Conservation (phyloP, 148 eudicot species). For the Camellia lanceoleosa region DNA sequence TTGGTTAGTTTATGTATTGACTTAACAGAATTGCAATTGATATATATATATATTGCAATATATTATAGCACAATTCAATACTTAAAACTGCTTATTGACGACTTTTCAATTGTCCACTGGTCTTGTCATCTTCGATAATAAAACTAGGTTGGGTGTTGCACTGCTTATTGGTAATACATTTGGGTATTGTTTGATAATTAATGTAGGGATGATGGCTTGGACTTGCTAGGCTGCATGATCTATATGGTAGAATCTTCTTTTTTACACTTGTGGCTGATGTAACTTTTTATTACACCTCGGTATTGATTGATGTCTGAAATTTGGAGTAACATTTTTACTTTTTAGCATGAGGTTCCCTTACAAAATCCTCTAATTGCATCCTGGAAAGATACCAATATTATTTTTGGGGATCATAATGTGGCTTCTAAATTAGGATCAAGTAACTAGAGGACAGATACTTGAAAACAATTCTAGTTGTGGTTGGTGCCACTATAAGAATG, state of each 20-base stretch:
- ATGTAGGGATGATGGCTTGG: background rate
- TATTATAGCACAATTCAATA: background rate
- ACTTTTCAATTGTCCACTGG: background rate
- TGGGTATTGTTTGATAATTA: background rate
- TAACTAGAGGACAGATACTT: background rate
- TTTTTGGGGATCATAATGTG: background rate
- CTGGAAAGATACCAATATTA: background rate
- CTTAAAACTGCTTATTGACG: background rate
- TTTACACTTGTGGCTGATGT: background rate
- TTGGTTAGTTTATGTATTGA: background rate
- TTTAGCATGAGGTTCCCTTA: background rate
- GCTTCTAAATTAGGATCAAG: background rate
- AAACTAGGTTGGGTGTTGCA: background rate
- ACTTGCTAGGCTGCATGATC: no score
- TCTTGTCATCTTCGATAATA: no score
- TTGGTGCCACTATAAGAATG: no score
- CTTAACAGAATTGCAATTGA: background rate
- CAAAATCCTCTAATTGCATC: background rate
- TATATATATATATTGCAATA: background rate
- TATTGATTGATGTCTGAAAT: background rate
- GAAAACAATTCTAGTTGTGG: no score
- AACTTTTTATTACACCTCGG: background rate
- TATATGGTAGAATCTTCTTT: background rate
- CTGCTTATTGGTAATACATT: background rate
- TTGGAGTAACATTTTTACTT: background rate